These are phyloP conservation scores for Saraca asoca DNA, from an alignment of 331 rosid species.

Conservation along the genomic window DNA sequence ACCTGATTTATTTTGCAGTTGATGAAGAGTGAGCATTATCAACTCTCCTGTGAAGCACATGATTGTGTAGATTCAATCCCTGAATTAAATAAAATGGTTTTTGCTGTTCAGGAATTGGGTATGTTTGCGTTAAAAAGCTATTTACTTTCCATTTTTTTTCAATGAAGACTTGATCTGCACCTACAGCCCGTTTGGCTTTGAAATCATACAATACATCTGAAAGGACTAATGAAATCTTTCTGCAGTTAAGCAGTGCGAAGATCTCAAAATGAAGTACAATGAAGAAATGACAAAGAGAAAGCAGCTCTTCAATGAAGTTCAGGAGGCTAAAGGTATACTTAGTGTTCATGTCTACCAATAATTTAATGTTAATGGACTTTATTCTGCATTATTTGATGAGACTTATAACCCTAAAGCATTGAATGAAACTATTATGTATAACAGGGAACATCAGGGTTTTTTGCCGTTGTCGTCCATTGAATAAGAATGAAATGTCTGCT, in stretches of 20 bases:
- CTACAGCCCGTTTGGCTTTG: constrained; percentile 10
- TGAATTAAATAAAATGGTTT: constrained; percentile 76
- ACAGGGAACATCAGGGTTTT: constrained; percentile 88
- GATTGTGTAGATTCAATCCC: constrained; percentile 86
- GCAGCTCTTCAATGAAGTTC: constrained; percentile 84
- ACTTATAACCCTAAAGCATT: constrained; percentile 7
- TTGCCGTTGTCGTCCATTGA: constrained; percentile 89
- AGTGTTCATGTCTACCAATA: constrained; percentile 9
- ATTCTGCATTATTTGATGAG: constrained; percentile 7
- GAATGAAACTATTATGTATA: constrained; percentile 19
- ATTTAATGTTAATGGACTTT: not conserved
- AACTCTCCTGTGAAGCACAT: constrained; percentile 71
- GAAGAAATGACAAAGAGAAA: constrained; percentile 79
- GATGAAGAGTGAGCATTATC: constrained; percentile 66
- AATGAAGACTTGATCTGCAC: constrained; percentile 20
- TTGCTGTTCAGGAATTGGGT: constrained; percentile 79
- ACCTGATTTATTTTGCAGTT: constrained; percentile 53
- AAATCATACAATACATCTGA: constrained; percentile 18
- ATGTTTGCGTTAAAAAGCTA: constrained; percentile 33
- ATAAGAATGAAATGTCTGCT: constrained; percentile 58
- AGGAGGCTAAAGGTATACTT: constrained; percentile 78
- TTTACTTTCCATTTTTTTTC: constrained; percentile 21
- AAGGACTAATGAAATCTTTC: constrained; percentile 32
- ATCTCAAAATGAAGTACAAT: constrained; percentile 71
- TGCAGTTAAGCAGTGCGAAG: constrained; percentile 84